These are phyloP conservation scores for Ogataea philodendri DNA, from an alignment of 805 yeast species.

Conservation along the genomic window DNA sequence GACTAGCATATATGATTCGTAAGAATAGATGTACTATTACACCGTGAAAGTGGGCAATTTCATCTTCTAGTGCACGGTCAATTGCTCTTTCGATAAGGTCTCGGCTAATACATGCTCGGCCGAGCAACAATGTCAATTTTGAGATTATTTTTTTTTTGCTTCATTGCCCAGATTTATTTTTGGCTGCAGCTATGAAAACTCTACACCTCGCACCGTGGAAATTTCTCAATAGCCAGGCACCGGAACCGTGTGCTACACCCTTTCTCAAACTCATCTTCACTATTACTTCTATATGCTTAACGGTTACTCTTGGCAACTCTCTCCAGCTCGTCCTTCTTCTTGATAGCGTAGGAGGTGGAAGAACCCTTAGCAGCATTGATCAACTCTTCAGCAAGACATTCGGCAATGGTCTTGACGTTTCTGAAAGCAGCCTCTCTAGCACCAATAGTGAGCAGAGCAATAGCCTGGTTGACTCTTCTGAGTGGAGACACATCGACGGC, in stretches of 20 bases:
- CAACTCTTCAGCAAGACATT: conserved; percentile 99
- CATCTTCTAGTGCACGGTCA: no score
- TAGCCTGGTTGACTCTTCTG: conserved; percentile 99
- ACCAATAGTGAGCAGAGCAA: conserved; percentile 97
- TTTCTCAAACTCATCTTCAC: conserved; percentile 2
- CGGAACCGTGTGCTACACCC: no score
- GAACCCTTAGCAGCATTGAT: conserved; percentile 99
- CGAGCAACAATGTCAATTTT: no score
- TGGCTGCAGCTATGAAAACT: no score
- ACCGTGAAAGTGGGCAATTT: no score
- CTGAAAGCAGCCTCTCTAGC: conserved; percentile 99
- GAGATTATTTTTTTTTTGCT: no score
- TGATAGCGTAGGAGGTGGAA: conserved; percentile 99
- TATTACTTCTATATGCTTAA: conserved; percentile 46
- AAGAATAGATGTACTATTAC: conserved; percentile 1
- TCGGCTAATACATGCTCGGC: no score
- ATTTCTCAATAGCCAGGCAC: no score
- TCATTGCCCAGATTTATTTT: no score
- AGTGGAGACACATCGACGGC: conserved; percentile 99
- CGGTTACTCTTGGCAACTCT: conserved; percentile 99
- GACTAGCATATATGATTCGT: conserved; percentile 2
- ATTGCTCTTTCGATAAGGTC: no score
- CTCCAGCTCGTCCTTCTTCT: conserved; percentile 99
- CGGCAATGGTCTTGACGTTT: conserved; percentile 99
- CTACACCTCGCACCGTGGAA: conserved; percentile 2